Conservation (phyloP, 2,329 filamentous ascomycete species). For the Sarocladium brachiariae region DNA sequence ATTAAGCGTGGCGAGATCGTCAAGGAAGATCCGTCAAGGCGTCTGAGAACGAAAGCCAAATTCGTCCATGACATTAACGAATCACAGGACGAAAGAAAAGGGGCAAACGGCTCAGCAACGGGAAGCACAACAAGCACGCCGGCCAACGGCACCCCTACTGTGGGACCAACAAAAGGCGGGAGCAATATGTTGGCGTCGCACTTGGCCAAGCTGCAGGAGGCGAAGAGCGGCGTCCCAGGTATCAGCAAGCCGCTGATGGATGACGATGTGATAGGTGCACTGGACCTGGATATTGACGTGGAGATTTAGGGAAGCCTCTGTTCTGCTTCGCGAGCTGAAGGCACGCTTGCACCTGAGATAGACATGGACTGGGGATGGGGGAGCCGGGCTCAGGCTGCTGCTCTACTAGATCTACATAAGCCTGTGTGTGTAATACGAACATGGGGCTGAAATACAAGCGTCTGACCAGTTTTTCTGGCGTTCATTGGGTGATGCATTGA, state of each 20-base stretch:
- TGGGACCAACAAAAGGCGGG: slow-evolving; percentile 32
- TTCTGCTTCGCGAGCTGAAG: too few species aligned
- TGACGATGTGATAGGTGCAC: slow-evolving; percentile 82
- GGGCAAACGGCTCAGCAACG: slow-evolving; percentile 35
- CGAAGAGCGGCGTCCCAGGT: slow-evolving; percentile 51
- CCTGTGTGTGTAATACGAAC: too few species aligned
- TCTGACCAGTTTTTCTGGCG: too few species aligned
- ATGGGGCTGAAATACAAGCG: too few species aligned
- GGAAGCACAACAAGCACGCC: slow-evolving; percentile 39
- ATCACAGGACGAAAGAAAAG: slow-evolving; percentile 35
- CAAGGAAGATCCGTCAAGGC: slow-evolving; percentile 51
- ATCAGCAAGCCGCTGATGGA: slow-evolving; percentile 78
- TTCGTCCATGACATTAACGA: slow-evolving; percentile 59
- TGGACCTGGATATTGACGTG: slow-evolving; percentile 90
- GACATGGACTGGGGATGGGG: too few species aligned
- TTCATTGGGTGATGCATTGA: too few species aligned
- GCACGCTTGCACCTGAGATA: too few species aligned
- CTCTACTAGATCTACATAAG: too few species aligned
- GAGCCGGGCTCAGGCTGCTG: too few species aligned
- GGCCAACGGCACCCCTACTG: slow-evolving; percentile 45
- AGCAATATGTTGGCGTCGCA: slow-evolving; percentile 37
- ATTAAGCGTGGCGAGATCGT: slow-evolving; percentile 57
- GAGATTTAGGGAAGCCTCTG: slow-evolving; percentile 57
- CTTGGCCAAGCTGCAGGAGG: slow-evolving; percentile 45
- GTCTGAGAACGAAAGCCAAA: slow-evolving; percentile 60